Evolutionary conservation across 805 yeast genomes (phyloP), one percentile per base, ranked within the genome.

Genomic region (Metschnikowia rubicola): DNA sequence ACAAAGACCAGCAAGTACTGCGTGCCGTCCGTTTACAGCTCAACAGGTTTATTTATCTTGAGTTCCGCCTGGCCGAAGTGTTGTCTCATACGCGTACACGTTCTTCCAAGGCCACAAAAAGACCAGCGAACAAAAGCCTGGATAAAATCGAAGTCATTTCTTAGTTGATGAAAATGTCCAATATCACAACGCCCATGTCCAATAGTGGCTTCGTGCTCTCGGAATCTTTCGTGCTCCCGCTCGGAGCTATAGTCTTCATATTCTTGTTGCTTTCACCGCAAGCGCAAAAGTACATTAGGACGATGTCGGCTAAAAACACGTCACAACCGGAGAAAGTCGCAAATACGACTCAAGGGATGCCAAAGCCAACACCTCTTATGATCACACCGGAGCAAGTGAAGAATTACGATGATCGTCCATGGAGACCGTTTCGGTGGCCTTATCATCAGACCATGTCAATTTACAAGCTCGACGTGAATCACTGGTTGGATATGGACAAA

Each of bases 351-450:
- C 46, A 43, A 21, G 58, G 52, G 26, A 35, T 64, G 35, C 79
- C 80, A 9, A 60, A 61, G 35, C 84, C 85, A 17, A 74, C 81
- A 0, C 86, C 88, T 0, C 65, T 83, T 29, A 70, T 69, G 66
- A 76, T 84, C 43, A 83, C 86, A 0, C 86, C 87, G 2, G 88
- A 84, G 41, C 80, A 81, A 55, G 86, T 83, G 10, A 68, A 70
- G 52, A 75, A 74, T 21, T 81, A 83, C 58, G 88, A 84, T 55
- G 90, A 83, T 56, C 71, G 90, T 60, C 89, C 90, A 10, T 84
- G 90, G 90, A 72, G 90, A 65, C 89, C 89, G 8, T 84, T 84
- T 66, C 70, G 90, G 58, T 82, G 86, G 83, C 90, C 90, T 29
- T 84, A 84, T 59, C 88, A 84, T 63, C 90, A 84, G 64, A 84